Evolutionary conservation across 108 stramenopile species (phyloP).

Genomic region (Nitzschia inconspicua): DNA sequence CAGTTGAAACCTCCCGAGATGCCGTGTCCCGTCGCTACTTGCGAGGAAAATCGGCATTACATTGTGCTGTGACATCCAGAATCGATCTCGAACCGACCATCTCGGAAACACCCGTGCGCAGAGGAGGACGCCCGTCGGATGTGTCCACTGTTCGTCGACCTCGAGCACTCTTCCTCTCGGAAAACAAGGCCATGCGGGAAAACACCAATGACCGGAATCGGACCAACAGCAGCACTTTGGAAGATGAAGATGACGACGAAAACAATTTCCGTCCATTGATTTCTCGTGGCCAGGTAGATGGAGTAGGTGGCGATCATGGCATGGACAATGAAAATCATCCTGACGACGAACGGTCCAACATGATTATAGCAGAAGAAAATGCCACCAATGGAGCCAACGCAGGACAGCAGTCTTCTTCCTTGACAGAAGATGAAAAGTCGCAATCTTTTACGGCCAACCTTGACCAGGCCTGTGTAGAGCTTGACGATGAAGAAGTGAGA

Average conservation of each 20-base stretch:
- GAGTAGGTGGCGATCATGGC: background rate
- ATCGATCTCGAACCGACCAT: constrained; percentile 21
- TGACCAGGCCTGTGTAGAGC: background rate
- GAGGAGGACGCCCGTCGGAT: constrained; percentile 34
- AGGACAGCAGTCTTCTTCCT: background rate
- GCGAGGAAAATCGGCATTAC: constrained; percentile 19
- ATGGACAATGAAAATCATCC: constrained; percentile 6
- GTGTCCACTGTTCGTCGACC: constrained; percentile 27
- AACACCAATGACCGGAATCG: background rate
- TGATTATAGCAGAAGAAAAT: constrained; percentile 9
- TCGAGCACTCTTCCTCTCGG: constrained; percentile 24
- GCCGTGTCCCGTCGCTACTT: constrained; percentile 12
- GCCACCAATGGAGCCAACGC: background rate
- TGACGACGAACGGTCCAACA: constrained; percentile 15
- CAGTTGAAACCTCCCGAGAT: background rate
- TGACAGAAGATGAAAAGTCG: constrained; percentile 2
- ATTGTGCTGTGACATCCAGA: too few species aligned
- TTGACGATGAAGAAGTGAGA: constrained; percentile 12
- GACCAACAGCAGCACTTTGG: background rate
- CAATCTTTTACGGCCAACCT: too few species aligned
- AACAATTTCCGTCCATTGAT: constrained; percentile 4
- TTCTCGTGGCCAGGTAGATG: background rate
- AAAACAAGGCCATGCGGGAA: constrained; percentile 12
- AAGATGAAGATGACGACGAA: constrained; percentile 9
- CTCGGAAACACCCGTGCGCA: constrained; percentile 33